A percentile compares a stretch with the other conserved stretches of the same genome.
phyloP scores from a whole-genome alignment of 345 rosid genomes.

The Pugionium cornutum region DNA sequence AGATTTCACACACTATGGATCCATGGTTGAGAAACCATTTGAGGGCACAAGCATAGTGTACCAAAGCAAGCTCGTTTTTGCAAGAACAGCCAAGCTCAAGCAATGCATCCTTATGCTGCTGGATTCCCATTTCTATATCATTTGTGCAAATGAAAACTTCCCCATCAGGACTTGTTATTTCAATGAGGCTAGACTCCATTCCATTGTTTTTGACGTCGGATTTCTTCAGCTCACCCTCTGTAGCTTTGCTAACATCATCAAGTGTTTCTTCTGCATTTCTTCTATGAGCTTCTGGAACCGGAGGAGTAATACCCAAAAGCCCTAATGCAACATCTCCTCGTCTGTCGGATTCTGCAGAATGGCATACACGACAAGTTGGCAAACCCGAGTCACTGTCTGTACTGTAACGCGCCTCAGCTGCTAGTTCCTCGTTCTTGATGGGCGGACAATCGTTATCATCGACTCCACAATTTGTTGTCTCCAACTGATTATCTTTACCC shows the following conservation, averaged over 20 bases:
- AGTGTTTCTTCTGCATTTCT: conserved; percentile 40
- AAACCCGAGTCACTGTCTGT: conserved; percentile 65
- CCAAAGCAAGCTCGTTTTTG: conserved; percentile 78
- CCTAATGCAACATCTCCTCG: conserved; percentile 77
- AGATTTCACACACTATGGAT: conserved; percentile 82
- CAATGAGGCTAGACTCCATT: conserved; percentile 45
- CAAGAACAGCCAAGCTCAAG: conserved; percentile 88
- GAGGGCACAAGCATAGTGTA: conserved; percentile 85
- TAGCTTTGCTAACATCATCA: not conserved
- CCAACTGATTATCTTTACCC: conserved; percentile 37
- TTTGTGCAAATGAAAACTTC: conserved; percentile 67
- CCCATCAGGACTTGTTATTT: conserved; percentile 76
- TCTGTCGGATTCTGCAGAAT: conserved; percentile 81
- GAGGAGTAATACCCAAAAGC: conserved; percentile 64
- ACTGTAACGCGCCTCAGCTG: conserved; percentile 47
- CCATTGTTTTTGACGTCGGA: no score
- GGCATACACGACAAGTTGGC: conserved; percentile 87
- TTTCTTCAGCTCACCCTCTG: no score
- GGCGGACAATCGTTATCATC: conserved; percentile 31
- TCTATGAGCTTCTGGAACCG: conserved; percentile 43
- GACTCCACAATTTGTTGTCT: conserved; percentile 28
- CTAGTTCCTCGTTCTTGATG: conserved; percentile 31
- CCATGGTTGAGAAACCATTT: conserved; percentile 95
- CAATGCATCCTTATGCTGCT: conserved; percentile 48
- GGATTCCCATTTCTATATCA: conserved; percentile 74